Conservation (phyloP, 345 rosid genomes). For the Citrus cavaleriei region DNA sequence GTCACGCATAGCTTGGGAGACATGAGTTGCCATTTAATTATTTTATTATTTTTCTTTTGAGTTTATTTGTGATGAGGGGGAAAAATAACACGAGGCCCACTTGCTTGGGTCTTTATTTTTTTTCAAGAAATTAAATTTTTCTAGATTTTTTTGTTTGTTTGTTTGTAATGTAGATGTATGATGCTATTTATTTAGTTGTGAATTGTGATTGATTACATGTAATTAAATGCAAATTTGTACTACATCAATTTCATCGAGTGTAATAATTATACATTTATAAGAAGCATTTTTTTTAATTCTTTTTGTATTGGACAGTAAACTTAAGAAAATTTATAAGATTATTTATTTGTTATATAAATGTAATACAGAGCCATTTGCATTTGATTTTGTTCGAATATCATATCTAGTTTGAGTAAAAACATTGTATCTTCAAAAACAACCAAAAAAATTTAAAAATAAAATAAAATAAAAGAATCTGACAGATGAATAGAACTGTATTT, state of each 20-base stretch:
- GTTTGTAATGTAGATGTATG: background rate
- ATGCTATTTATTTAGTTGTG: background rate
- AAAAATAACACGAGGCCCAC: background rate
- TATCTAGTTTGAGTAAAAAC: too few relatives aligned
- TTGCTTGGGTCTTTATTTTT: background rate
- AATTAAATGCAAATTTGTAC: constrained; percentile 9
- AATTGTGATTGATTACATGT: constrained; percentile 3
- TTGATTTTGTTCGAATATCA: too few relatives aligned
- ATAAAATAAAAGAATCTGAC: too few relatives aligned
- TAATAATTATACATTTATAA: background rate
- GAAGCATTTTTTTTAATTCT: too few relatives aligned
- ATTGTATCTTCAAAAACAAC: too few relatives aligned
- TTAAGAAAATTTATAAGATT: too few relatives aligned
- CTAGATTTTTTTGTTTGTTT: background rate
- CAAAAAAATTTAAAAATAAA: too few relatives aligned
- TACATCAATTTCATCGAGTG: background rate
- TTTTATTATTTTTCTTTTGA: background rate
- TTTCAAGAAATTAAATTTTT: background rate
- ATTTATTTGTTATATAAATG: too few relatives aligned
- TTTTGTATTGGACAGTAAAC: too few relatives aligned
- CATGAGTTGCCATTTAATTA: background rate
- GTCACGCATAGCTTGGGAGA: background rate
- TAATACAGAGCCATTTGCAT: too few relatives aligned
- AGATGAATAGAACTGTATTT: too few relatives aligned
- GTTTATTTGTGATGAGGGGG: background rate